These are phyloP conservation scores for Podospora comata DNA, from an alignment of 495 filamentous ascomycete genomes.

Conservation along the genomic window DNA sequence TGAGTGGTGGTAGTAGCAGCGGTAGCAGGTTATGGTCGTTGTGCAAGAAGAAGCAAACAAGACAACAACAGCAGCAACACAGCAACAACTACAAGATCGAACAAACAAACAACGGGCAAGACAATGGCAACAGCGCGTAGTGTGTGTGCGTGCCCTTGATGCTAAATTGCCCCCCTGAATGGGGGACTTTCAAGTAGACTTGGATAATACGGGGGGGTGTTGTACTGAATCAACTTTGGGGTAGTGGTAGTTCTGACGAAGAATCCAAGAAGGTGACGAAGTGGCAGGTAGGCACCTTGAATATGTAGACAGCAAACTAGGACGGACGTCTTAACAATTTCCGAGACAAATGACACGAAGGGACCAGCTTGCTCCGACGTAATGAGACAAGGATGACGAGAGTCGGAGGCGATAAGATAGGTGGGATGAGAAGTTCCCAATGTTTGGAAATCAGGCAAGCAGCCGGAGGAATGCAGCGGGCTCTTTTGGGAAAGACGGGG, in stretches of 20 bases:
- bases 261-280: neutral
- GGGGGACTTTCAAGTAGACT: conserved; percentile 25
- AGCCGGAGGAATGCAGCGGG: neutral
- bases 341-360: neutral
- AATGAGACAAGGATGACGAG: conserved; percentile 6
- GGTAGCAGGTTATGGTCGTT: neutral
- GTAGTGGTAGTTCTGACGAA: neutral
- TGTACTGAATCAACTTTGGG: conserved; percentile 12
- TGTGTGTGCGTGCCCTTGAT: conserved; percentile 15
- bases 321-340: conserved; percentile 4
- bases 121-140: conserved; percentile 10
- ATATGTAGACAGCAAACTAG: neutral
- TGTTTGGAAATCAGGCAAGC: conserved; percentile 2
- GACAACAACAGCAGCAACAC: neutral
- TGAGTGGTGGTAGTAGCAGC: too few relatives aligned
- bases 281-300: neutral
- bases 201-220: conserved; percentile 8
- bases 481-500: neutral
- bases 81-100: neutral
- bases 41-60: conserved; percentile 3
- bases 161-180: conserved; percentile 25
- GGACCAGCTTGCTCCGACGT: neutral
- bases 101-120: neutral
- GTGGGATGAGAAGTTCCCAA: neutral
- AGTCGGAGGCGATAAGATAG: conserved; percentile 3